Conservation (phyloP, 352 stramenopile genomes). For the Phytophthora quininea region DNA sequence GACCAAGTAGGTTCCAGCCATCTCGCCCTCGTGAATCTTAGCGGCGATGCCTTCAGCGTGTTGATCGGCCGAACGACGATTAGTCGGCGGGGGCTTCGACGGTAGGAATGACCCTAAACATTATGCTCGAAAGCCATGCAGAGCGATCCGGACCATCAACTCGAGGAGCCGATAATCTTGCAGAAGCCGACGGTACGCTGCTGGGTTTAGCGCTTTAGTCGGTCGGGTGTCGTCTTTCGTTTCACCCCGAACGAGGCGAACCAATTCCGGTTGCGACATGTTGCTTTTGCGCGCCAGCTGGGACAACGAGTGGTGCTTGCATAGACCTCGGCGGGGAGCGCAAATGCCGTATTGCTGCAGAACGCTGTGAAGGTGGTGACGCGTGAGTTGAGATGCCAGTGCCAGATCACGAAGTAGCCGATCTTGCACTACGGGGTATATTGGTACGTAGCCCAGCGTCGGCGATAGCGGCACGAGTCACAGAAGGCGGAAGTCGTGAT, state of each 20-base stretch:
- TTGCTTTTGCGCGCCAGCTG: background rate
- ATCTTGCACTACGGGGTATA: too few species aligned
- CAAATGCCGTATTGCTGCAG: background rate
- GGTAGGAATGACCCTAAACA: background rate
- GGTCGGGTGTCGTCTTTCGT: background rate
- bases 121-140: background rate
- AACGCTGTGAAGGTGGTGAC: too few species aligned
- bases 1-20: background rate
- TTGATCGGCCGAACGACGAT: background rate
- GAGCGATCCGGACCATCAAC: background rate
- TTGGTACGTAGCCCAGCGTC: too few species aligned
- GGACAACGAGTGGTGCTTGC: background rate
- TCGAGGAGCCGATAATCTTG: background rate
- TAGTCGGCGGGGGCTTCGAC: background rate
- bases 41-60: too few species aligned
- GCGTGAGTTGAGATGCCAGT: too few species aligned
- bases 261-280: background rate
- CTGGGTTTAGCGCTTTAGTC: background rate
- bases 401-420: too few species aligned
- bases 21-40: background rate
- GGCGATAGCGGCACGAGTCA: too few species aligned
- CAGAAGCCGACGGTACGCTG: background rate
- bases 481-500: too few species aligned
- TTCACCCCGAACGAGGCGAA: background rate
- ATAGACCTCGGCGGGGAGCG: too few species aligned